Base-by-base conservation (phyloP, 2,329 filamentous ascomycete species). In the Beauveria bassiana region DNA sequence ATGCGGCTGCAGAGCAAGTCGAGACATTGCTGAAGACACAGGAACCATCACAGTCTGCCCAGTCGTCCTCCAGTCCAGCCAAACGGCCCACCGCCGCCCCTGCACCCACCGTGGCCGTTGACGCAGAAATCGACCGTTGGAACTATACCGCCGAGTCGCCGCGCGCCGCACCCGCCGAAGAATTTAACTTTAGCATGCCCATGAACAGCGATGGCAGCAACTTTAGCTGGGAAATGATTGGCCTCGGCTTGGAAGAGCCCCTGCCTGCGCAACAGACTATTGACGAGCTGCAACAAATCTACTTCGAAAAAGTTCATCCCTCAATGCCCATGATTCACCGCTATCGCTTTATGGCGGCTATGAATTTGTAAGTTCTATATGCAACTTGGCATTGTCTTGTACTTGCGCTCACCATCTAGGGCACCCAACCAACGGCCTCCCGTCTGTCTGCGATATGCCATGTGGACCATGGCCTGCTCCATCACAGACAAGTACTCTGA, bases 401-500 rank as follows among this genome's bases (percentile, higher is more conserved):
- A 16, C 28, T 3, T 20, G 57, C 62, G 31, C 66, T 68, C 58
- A 61, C 56, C 56, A 46, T 9, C 42, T 63, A 87, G 84, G 59
- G 85, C 91, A n/a, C 91, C 91, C 20, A 86, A 86, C 64, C 87
- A 92, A 77, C 86, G 93, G 28, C 93, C 95, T 1, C 91, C 93
- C 0, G 86, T 96, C 34, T 91, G 89, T 66, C 77, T 99, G 55
- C 86, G 95, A 67, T 99, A 99, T 75, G 91, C 90, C 61, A 96
- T 98, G 81, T 98, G 93, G 93, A 90, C 88, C n/a, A 78, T 92
- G 69, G 92, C 93, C n/a, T 93, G 91, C 64, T 88, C 90, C 5
- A 83, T 93, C 49, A 86, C 85, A 3, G 91, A 96, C 62, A 95
- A 92, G 70, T 97, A 90, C 71, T 79, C 82, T 40, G 84, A 85